A percentile compares a stretch with the other conserved stretches of the same genome.
Conservation (phyloP, 2,329 filamentous ascomycete species). For the Podosphaera aphanis region DNA sequence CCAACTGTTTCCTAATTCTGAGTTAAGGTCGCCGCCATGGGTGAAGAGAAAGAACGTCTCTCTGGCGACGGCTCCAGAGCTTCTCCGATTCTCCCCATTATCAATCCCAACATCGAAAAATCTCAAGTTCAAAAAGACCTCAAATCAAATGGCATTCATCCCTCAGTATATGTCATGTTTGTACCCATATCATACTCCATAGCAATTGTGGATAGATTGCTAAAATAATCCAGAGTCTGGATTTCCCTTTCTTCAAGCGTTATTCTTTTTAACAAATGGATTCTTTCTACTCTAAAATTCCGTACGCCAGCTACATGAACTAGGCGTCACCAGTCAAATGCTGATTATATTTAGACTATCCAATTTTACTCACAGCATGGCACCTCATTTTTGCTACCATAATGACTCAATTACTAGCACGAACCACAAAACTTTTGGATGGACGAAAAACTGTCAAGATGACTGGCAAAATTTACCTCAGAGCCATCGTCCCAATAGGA, state of each 20-base stretch:
- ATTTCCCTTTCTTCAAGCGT: constrained; percentile 80
- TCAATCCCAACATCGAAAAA: constrained; percentile 49
- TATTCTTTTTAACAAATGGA: constrained; percentile 99
- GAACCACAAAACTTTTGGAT: constrained; percentile 74
- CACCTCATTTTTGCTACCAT: constrained; percentile 80
- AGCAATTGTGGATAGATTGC: constrained; percentile 2
- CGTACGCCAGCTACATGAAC: constrained; percentile 26
- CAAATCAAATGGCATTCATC: constrained; percentile 26
- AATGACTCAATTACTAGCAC: constrained; percentile 82
- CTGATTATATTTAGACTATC: constrained; percentile 30
- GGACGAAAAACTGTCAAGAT: constrained; percentile 92
- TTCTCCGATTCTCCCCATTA: constrained; percentile 48
- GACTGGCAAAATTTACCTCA: constrained; percentile 79
- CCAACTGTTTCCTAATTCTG: neutral
- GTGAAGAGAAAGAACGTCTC: constrained; percentile 60
- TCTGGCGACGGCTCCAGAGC: constrained; percentile 53
- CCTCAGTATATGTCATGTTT: constrained; percentile 51
- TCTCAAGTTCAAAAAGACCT: constrained; percentile 23
- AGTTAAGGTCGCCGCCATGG: constrained; percentile 24
- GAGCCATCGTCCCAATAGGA: constrained; percentile 84
- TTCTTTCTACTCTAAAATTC: constrained; percentile 68
- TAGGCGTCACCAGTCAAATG: neutral
- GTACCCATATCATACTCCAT: constrained; percentile 12
- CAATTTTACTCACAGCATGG: constrained; percentile 82
- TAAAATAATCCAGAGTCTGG: constrained; percentile 43